Evolutionary conservation across 2,329 filamentous ascomycete species (phyloP).

Genomic region (Xylaria sp.): DNA sequence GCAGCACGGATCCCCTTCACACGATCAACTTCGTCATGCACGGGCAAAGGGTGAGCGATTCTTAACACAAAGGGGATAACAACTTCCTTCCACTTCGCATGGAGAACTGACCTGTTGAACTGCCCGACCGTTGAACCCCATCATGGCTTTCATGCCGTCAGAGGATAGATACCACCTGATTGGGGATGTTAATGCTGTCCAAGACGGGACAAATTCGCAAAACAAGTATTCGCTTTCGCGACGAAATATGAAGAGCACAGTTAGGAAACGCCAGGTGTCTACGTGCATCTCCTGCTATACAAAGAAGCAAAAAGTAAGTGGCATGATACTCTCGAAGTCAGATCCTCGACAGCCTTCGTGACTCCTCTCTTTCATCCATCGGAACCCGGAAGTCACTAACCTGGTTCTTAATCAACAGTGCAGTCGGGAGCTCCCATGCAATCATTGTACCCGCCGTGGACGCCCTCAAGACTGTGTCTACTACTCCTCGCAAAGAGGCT

Average conservation of each 20-base stretch:
- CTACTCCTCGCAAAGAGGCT: constrained; percentile 1
- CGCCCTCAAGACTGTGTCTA: constrained; percentile 18
- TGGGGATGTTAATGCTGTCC: neutral
- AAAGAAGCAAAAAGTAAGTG: constrained; percentile 20
- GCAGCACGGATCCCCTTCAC: too few relatives aligned
- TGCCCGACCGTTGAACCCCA: too few relatives aligned
- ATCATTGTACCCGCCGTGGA: constrained; percentile 16
- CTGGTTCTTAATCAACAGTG: constrained; percentile 7
- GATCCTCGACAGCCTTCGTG: neutral
- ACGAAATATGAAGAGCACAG: constrained; percentile 3
- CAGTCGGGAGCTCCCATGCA: constrained; percentile 17
- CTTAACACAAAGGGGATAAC: too few relatives aligned
- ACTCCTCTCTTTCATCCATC: too few relatives aligned
- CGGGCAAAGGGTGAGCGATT: too few relatives aligned
- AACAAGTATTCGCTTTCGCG: neutral
- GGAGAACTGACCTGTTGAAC: too few relatives aligned
- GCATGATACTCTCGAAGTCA: neutral
- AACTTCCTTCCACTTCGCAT: too few relatives aligned
- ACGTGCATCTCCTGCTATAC: constrained; percentile 20
- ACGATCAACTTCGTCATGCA: too few relatives aligned
- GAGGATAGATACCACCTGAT: neutral
- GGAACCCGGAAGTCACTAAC: neutral
- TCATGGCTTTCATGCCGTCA: too few relatives aligned
- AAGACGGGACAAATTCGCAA: neutral
- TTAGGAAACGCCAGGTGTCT: constrained; percentile 14